Evolutionary conservation across 257 asterid genomes (phyloP), one percentile per base, ranked within the genome.

Genomic region (Petrea volubilis): DNA sequence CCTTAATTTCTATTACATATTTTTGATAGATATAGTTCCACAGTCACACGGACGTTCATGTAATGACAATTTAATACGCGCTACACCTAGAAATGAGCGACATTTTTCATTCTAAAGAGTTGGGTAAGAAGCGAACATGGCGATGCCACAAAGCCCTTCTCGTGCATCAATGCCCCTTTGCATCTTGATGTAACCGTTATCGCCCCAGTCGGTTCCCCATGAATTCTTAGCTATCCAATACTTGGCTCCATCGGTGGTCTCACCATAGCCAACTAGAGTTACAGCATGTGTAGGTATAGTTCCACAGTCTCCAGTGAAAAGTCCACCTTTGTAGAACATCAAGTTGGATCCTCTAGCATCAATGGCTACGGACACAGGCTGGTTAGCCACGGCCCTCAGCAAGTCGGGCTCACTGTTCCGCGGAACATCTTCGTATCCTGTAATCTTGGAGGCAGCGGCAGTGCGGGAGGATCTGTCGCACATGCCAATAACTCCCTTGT

Each of bases 211-310:
- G 0, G 33, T 23, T 23, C 60, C 60, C 60, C 60, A 78, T 9
- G 79, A 79, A 51, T 77, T 80, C 68, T 80, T 80, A 1, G 78
- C 79, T 1, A 78, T 5, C 86, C 86, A 81, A 74, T 78, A 78
- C 6, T 84, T 77, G 0, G 71, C 79, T 7, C 83, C 85, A 13
- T 71, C 80, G 15, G 14, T 40, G 11, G 68, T 20, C 20, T 11
- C n/a, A 4, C 85, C 85, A 7, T 82, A 84, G 0, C 85, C 87
- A 8, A 85, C 78, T 0, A 61, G 72, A 0, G 83, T 70, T 1
- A 85, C 88, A 6, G 80, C 90, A 44, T 85, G 90, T 41, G 82
- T 66, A 2, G 76, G 63, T 0, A 40, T 40, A 1, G 81, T 85
- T 27, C 84, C 86, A 18, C 90, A 82, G 4, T 71, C 33, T 49